Percentiles rank a stretch among this genome's conserved stretches.
Evolutionary conservation across 768 basidiomycete species (phyloP).

Genomic region (Leccinum longicurvipes): DNA sequence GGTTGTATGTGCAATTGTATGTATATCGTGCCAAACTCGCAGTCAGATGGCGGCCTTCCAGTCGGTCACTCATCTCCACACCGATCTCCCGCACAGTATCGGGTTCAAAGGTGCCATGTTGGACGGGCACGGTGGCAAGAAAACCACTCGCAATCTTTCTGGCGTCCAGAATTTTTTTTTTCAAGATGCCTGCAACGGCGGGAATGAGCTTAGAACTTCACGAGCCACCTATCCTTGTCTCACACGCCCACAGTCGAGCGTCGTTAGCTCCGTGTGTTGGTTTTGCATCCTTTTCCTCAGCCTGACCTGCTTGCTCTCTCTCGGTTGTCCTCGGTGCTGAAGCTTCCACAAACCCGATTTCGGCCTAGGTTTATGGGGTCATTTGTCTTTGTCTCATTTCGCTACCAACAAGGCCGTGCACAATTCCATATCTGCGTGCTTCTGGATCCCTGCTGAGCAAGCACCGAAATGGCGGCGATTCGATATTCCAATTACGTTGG

Average conservation of each 20-base stretch:
- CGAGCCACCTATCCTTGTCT: slow-evolving; percentile 9
- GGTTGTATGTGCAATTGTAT: too few species aligned
- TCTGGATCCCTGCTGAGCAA: slow-evolving; percentile 59
- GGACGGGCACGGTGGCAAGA: slow-evolving; percentile 61
- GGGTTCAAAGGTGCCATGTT: slow-evolving; percentile 55
- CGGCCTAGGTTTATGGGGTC: slow-evolving; percentile 51
- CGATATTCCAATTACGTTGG: slow-evolving; percentile 70
- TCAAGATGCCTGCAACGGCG: slow-evolving; percentile 33
- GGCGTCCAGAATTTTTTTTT: slow-evolving; percentile 40
- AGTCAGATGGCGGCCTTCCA: too few species aligned
- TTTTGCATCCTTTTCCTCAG: slow-evolving; percentile 69
- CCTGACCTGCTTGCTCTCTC: slow-evolving; percentile 61
- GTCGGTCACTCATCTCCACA: too few species aligned
- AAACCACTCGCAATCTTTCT: slow-evolving; percentile 40
- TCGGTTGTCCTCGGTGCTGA: slow-evolving; percentile 51
- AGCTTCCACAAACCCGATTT: slow-evolving; percentile 31
- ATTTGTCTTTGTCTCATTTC: slow-evolving; percentile 45
- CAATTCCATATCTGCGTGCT: slow-evolving; percentile 42
- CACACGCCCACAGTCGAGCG: slow-evolving; percentile 44
- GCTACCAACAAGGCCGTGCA: slow-evolving; percentile 40
- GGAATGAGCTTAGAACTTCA: slow-evolving; percentile 11
- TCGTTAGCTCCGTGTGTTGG: slow-evolving; percentile 65
- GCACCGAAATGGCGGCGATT: slow-evolving; percentile 64
- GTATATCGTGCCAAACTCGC: too few species aligned
- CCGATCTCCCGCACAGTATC: slow-evolving; percentile 58